phyloP scores from a whole-genome alignment of 768 basidiomycete genomes.

The Sistotremastrum suecicum region DNA sequence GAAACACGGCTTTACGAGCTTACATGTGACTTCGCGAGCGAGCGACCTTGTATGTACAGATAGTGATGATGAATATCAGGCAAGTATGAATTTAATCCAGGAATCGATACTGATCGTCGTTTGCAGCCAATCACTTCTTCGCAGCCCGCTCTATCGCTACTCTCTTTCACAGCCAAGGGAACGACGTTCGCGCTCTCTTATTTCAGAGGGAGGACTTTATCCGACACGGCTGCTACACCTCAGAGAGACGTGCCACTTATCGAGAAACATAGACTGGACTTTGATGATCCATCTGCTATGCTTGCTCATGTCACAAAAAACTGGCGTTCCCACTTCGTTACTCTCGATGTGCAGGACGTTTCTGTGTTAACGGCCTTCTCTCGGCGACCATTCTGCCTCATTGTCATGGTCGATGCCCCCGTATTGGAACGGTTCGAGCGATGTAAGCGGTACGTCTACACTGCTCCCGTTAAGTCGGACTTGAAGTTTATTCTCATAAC shows the following conservation, averaged over 20 bases:
- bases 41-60: too few relatives aligned
- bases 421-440: slow-evolving; percentile 54
- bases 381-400: slow-evolving; percentile 82
- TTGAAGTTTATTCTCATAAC: background rate
- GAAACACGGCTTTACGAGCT: too few relatives aligned
- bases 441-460: slow-evolving; percentile 28
- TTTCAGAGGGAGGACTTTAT: too few relatives aligned
- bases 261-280: too few relatives aligned
- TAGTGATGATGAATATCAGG: too few relatives aligned
- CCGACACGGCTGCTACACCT: too few relatives aligned
- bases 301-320: slow-evolving; percentile 65
- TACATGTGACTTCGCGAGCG: too few relatives aligned
- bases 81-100: too few relatives aligned
- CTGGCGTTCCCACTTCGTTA: slow-evolving; percentile 76
- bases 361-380: slow-evolving; percentile 52
- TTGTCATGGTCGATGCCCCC: slow-evolving; percentile 76
- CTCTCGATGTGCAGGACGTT: slow-evolving; percentile 44
- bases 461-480: background rate
- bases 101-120: background rate
- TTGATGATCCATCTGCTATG: slow-evolving; percentile 26
- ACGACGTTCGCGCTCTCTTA: slow-evolving; percentile 26
- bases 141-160: slow-evolving; percentile 10
- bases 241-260: too few relatives aligned
- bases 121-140: slow-evolving; percentile 10
- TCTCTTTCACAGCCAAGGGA: slow-evolving; percentile 6